Percentiles rank a stretch among this genome's conserved stretches.
Conservation (phyloP, 495 filamentous ascomycete genomes). For the Cercophora sp. region DNA sequence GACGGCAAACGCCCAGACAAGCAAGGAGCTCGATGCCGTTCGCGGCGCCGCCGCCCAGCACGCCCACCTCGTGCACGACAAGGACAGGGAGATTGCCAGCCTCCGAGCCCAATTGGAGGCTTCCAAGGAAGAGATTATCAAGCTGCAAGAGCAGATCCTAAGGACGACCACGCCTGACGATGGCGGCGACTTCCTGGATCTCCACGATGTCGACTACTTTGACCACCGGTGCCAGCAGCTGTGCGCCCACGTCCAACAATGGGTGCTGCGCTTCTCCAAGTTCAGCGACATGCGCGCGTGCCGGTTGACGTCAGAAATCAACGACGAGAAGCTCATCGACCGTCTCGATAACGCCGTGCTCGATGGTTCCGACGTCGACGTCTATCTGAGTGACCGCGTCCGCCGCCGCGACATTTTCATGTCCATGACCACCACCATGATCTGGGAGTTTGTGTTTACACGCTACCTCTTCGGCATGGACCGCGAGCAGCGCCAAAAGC, state of each 20-base stretch:
- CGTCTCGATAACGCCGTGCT: slow-evolving; percentile 89
- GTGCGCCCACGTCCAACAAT: slow-evolving; percentile 90
- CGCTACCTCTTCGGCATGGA: slow-evolving; percentile 98
- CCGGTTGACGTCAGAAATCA: slow-evolving; percentile 71
- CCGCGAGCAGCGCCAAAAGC: slow-evolving; percentile 91
- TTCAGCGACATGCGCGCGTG: slow-evolving; percentile 86
- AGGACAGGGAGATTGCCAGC: slow-evolving; percentile 72
- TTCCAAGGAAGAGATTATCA: slow-evolving; percentile 71
- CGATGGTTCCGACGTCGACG: slow-evolving; percentile 86
- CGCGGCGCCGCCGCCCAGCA: slow-evolving; percentile 55
- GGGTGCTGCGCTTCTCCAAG: slow-evolving; percentile 94
- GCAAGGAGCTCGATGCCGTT: slow-evolving; percentile 60
- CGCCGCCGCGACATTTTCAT: slow-evolving; percentile 89
- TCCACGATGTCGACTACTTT: slow-evolving; percentile 91
- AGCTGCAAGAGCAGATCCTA: slow-evolving; percentile 80
- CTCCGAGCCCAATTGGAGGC: slow-evolving; percentile 73
- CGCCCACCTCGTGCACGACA: slow-evolving; percentile 65
- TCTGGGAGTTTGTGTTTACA: slow-evolving; percentile 97
- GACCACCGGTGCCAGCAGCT: slow-evolving; percentile 89
- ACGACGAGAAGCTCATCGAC: slow-evolving; percentile 84
- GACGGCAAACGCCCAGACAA: slow-evolving; percentile 47
- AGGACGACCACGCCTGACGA: slow-evolving; percentile 35
- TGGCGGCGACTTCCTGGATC: slow-evolving; percentile 70
- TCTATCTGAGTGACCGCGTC: slow-evolving; percentile 79
- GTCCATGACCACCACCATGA: slow-evolving; percentile 95